Evolutionary conservation across 1,284 basidiomycete genomes (phyloP), one percentile per base, ranked within the genome.

Genomic region (Kwoniella shivajii): DNA sequence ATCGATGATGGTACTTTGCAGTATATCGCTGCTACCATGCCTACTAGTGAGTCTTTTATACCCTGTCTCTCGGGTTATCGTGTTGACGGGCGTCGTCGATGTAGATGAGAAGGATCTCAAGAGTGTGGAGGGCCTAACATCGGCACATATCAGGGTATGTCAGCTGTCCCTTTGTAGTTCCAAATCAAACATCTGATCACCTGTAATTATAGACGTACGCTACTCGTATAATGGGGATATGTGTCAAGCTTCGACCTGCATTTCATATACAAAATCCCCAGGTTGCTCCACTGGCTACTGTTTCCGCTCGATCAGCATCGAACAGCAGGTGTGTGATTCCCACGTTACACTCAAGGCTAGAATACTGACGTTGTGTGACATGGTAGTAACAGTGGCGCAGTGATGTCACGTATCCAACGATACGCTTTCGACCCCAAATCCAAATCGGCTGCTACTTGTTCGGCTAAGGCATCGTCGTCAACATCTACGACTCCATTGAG

Each of bases 1-100:
- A 20, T 73, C 18, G 54, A 63, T 29, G 72, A 75, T n/a, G 64
- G 66, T 26, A 58, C 59, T 6, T 43, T 77, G 27, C 60, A 76
- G 48, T 61, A 73, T 57, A 65, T 78, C 13, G 75, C 77, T 3
- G 59, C 63, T 2, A 67, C 68, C 11, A 68, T 71, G 64, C 77
- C 77, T 3, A 39, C 58, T 0, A 74, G 74, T 75, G 56, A 64
- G 73, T 56, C 10, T 5, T 16, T 29, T 26, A n/a, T n/a, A n/a
- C 7, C n/a, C 5, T 47, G n/a, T 4, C 29, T 11, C 4, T 6
- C 37, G 37, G 11, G 6, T n/a, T 18, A 11, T 22, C 4, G 4
- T 39, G 11, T 22, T 39, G 37, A 39, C 22, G 37, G 30, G 10
- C 10, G n/a, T n/a, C n/a, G n/a, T n/a, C n/a, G n/a, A n/a, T n/a